Conservation (phyloP, 192 early-diverging fungal species). For the Gaertneriomyces semiglobifer region DNA sequence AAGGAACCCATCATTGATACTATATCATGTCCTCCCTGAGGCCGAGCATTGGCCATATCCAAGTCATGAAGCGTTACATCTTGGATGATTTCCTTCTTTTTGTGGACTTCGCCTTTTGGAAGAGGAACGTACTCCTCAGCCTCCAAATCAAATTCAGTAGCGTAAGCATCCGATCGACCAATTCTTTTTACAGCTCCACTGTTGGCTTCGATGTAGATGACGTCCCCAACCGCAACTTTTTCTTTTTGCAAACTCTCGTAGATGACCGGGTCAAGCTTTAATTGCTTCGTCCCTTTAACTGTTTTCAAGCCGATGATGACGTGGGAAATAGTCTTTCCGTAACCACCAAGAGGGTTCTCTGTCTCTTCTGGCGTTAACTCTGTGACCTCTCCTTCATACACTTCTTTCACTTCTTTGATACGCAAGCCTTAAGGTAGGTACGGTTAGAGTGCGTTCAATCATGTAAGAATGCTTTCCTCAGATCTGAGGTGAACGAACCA, state of each 20-base stretch:
- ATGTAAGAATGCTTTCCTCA: not conserved
- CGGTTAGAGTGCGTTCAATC: not conserved
- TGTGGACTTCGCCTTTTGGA: conserved; percentile 98
- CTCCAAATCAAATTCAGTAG: conserved; percentile 97
- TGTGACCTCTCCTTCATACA: conserved; percentile 98
- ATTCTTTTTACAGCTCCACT: conserved; percentile 98
- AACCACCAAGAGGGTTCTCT: conserved; percentile 97
- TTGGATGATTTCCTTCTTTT: conserved; percentile 98
- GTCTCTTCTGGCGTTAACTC: conserved; percentile 96
- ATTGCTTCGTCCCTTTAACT: conserved; percentile 96
- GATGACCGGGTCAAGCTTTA: conserved; percentile 95
- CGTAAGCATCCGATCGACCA: conserved; percentile 95
- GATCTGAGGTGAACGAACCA: conserved; percentile 40
- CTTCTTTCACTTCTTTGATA: conserved; percentile 98
- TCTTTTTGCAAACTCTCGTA: conserved; percentile 97
- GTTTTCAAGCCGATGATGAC: conserved; percentile 97
- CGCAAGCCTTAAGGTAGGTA: conserved; percentile 50
- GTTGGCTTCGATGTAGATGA: conserved; percentile 97
- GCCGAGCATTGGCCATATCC: conserved; percentile 93
- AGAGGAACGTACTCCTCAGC: conserved; percentile 97
- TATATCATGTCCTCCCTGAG: conserved; percentile 97
- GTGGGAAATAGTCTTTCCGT: conserved; percentile 93
- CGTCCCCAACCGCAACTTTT: conserved; percentile 92
- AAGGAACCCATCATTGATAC: conserved; percentile 98
- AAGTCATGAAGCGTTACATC: conserved; percentile 97